A percentile compares a stretch with the other conserved stretches of the same genome.
Conservation (phyloP, 192 early-diverging fungal genomes). For the Geosiphon pyriformis region DNA sequence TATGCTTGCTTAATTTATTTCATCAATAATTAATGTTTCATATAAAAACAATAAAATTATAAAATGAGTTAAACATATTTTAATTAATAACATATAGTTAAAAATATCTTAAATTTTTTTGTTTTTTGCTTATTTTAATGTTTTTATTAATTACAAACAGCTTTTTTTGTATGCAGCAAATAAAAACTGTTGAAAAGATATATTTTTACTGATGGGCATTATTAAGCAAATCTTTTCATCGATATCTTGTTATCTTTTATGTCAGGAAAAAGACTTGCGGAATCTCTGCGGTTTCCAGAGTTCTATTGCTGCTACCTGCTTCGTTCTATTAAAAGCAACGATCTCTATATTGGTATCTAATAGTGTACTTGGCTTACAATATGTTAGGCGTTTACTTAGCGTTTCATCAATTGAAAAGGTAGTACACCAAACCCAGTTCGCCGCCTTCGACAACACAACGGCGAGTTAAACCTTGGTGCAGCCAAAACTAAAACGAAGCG, state of each 20-base stretch:
- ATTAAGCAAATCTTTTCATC: neutral
- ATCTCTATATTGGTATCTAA: neutral
- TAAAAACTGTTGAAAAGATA: neutral
- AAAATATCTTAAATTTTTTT: slow-evolving; percentile 12
- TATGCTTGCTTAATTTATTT: no score
- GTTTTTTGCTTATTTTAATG: neutral
- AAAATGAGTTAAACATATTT: no score
- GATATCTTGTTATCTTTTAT: neutral
- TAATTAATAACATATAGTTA: no score
- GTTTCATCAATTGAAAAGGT: neutral
- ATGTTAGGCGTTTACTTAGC: neutral
- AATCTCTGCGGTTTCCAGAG: neutral
- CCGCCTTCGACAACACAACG: slow-evolving; percentile 15
- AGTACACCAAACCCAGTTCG: neutral
- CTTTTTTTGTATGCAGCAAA: neutral
- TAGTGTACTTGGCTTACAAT: neutral
- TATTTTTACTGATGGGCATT: no score
- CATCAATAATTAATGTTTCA: no score
- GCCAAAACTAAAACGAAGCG: neutral
- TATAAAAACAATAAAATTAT: no score
- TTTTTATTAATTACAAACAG: neutral
- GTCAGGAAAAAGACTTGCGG: neutral
- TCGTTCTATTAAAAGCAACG: neutral
- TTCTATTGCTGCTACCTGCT: slow-evolving; percentile 18
- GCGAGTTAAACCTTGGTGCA: neutral